Evolutionary conservation across 2,329 filamentous ascomycete species (phyloP).

Genomic region (Diaporthe ampelina): DNA sequence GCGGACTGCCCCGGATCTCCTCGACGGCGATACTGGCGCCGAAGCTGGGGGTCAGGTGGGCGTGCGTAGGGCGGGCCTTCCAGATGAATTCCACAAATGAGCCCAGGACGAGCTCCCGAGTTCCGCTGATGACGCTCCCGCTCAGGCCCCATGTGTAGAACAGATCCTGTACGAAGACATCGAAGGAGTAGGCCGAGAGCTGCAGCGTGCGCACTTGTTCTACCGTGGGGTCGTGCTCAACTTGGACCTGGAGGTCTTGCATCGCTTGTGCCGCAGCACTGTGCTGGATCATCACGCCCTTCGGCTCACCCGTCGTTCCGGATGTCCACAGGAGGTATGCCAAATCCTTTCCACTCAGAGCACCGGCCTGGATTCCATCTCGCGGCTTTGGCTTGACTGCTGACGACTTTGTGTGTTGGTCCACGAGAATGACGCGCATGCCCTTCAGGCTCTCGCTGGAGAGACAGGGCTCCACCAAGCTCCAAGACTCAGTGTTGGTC

Average conservation of each 20-base stretch:
- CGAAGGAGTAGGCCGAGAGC: constrained; percentile 34
- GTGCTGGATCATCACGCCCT: constrained; percentile 52
- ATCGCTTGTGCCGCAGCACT: constrained; percentile 53
- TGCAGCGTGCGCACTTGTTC: constrained; percentile 31
- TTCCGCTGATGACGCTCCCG: constrained; percentile 70
- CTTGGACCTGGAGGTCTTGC: constrained; percentile 52
- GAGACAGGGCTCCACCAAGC: constrained; percentile 44
- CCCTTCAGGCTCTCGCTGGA: constrained; percentile 47
- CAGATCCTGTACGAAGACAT: constrained; percentile 69
- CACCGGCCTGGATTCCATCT: constrained; percentile 9
- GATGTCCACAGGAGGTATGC: constrained; percentile 53
- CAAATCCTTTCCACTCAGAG: constrained; percentile 40
- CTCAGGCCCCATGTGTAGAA: constrained; percentile 74
- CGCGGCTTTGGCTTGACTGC: constrained; percentile 34
- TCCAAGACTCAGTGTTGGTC: constrained; percentile 43
- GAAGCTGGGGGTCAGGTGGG: constrained; percentile 33
- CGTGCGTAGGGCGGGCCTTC: constrained; percentile 29
- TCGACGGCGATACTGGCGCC: constrained; percentile 44
- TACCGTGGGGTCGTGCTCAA: constrained; percentile 48
- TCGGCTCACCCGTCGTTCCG: constrained; percentile 52
- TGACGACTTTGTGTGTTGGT: constrained; percentile 42
- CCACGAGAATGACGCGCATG: constrained; percentile 49
- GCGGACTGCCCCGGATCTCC: constrained; percentile 24
- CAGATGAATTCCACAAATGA: constrained; percentile 54
- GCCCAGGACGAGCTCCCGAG: constrained; percentile 67